Evolutionary conservation across 306 rosid genomes (phyloP), one percentile per base, ranked within the genome.

Genomic region (Quercus variabilis): DNA sequence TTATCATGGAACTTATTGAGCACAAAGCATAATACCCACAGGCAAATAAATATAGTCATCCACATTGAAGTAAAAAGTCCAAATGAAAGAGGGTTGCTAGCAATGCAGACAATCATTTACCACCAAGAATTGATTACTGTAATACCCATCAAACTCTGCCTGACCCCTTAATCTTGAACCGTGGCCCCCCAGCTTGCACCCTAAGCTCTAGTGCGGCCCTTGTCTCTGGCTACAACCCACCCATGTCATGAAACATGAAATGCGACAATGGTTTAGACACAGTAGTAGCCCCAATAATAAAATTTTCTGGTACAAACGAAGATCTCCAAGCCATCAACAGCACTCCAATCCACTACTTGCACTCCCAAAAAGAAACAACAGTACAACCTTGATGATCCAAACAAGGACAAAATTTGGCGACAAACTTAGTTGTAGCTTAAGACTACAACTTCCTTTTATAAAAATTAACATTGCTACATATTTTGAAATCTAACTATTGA

Each of bases 1-100:
- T 71, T 81, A 46, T 64, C 78, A 2, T 73, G 64, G 55, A 82
- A 72, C 25, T 78, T 81, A 19, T 75, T 51, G 38, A 85, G 71
- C 23, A 82, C 88, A 1, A 76, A 85, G 70, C 38, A 59, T 63
- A 28, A 25, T 78, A 19, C 85, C 85, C 12, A 74, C 43, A 1
- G 83, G 88, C 74, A 85, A 33, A 69, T 81, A 85, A 23, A 85
- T 78, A 43, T 81, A 85, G 76, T 85, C 85, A 68, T 85, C 88
- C 57, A 81, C 83, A 25, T 85, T 85, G 43, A 85, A 85, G 64
- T 74, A 85, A 38, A 85, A 85, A 2, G 83, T 85, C 88, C 85
- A 81, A 59, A 74, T 85, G 21, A 85, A 83, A 8, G 83, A 43
- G 38, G 31, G 69, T 26, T 56, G 54, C 51, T 85, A 85, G 15